Evolutionary conservation across 1,284 basidiomycete genomes (phyloP), one percentile per base, ranked within the genome.

Genomic region (Cutaneotrichosporon cavernicola): DNA sequence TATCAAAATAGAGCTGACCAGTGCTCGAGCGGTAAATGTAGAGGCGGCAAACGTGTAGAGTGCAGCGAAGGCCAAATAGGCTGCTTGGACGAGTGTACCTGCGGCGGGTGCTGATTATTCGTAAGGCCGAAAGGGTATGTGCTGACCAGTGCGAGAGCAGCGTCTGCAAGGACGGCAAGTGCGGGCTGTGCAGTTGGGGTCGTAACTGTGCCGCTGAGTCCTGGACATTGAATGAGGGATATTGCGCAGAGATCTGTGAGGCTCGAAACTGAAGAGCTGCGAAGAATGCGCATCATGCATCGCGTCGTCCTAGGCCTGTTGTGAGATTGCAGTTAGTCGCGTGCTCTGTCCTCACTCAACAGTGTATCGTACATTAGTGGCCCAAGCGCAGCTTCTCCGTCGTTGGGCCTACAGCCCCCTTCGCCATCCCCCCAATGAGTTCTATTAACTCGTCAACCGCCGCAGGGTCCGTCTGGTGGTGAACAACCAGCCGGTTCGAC

Each of bases 391-490:
- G 21, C 31, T 36, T 26, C 46, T 57, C 36, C 36, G 21, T 46
- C 18, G 10, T 16, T 4, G 36, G 38, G 22, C 22, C 55, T 16
- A 2, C 26, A 18, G 49, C 52, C 1, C 32, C 43, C 16, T 30
- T 14, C 46, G 58, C 61, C 21, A 65, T 46, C 31, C 65, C 49
- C 69, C 74, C n/a, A 14, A 66, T 47, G 0, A 60, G 50, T 11
- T 36, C 46, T 26, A 66, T 36, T 10, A 85, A 71, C 56, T 85
- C 83, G 34, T 82, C 79, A 22, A 85, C 76, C 0, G 92, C 91
- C 62, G 86, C 76, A 18, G 88, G 85, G 5, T 86, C 85, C 0
- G 89, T 92, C 79, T 98, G 95, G 66, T 95, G 87, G 78, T 97
- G 94, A 2, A 96, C 79, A 7, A 97, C 90, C 26, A 95, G 83